Evolutionary conservation across 768 basidiomycete genomes (phyloP).

Genomic region (Saitozyma sp.): DNA sequence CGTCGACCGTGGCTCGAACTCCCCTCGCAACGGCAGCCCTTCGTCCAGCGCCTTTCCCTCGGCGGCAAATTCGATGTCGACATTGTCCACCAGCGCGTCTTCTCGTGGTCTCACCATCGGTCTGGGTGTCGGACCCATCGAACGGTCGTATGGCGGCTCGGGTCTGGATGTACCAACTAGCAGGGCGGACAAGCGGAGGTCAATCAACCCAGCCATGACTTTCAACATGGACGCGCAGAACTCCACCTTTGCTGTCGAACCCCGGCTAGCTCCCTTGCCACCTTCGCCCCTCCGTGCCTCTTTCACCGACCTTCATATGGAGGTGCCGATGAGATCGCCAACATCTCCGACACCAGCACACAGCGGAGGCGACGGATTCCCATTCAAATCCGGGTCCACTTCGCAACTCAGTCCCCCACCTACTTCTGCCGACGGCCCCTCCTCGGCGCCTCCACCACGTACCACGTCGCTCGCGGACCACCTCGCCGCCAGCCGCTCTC

Average conservation of each 20-base stretch:
- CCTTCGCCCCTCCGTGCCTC: conserved; percentile 51
- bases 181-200: conserved; percentile 58
- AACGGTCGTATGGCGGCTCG: background rate
- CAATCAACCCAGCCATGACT: conserved; percentile 61
- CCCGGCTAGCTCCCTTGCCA: conserved; percentile 43
- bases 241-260: conserved; percentile 32
- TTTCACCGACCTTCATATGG: conserved; percentile 55
- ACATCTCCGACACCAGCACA: conserved; percentile 29
- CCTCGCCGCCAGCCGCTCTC: no score
- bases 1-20: no score
- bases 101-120: conserved; percentile 26
- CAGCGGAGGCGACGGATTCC: conserved; percentile 21
- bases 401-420: no score
- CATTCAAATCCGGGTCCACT: conserved; percentile 18
- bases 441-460: no score
- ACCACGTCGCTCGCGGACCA: no score
- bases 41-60: no score
- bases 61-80: no score
- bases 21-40: no score
- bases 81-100: background rate
- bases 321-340: conserved; percentile 18
- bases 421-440: no score
- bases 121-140: conserved; percentile 45
- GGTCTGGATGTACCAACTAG: conserved; percentile 51
- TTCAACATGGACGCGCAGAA: conserved; percentile 51